Base-by-base conservation (phyloP, 495 filamentous ascomycete species). In the Amniculicola lignicola region DNA sequence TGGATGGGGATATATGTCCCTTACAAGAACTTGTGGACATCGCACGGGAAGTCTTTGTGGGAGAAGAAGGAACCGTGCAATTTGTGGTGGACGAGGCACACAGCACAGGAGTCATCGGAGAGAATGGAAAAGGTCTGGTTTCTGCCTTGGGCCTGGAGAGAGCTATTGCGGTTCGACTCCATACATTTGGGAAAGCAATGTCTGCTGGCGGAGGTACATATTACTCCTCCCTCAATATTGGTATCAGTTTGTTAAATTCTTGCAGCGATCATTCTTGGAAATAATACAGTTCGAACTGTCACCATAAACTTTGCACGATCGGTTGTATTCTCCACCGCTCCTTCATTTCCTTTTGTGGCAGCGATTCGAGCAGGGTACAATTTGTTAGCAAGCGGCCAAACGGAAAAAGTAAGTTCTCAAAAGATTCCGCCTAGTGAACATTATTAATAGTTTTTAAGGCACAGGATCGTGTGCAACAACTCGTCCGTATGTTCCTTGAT, bases 221-320 rank as follows among this genome's bases (percentile, higher is more conserved):
- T 25, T 53, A 4, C 3, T 2, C 27, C 21, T 14, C 27, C 4
- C 18, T 52, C 10, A 7, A 28, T 7, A 33, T 33, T 7, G 29
- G 7, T 33, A 33, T 7, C 29, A 33, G 7, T 33, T n/a, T n/a
- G 7, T 33, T 7, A 27, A 31, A 19, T 9, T 52, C 7, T 43
- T 41, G 6, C 19, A 54, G 51, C 38, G 22, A 46, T 21, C 22
- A 36, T 54, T 10, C 51, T 54, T 15, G 38, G 39, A 4, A 54
- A 45, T 31, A 23, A 37, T 10, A 54, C 22, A 10, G 23, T 54
- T 35, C 6, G 23, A 19, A 25, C 16, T 4, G 18, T 21, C 12
- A 66, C 82, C 19, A 77, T 82, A 62, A 84, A 84, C 59, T 83
- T 82, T 53, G 78, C 78, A 21, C 72, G 77, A 12, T 72, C 72